Evolutionary conservation across 2,329 filamentous ascomycete genomes (phyloP), one percentile per base, ranked within the genome.

Genomic region (Colletotrichum abscissum): DNA sequence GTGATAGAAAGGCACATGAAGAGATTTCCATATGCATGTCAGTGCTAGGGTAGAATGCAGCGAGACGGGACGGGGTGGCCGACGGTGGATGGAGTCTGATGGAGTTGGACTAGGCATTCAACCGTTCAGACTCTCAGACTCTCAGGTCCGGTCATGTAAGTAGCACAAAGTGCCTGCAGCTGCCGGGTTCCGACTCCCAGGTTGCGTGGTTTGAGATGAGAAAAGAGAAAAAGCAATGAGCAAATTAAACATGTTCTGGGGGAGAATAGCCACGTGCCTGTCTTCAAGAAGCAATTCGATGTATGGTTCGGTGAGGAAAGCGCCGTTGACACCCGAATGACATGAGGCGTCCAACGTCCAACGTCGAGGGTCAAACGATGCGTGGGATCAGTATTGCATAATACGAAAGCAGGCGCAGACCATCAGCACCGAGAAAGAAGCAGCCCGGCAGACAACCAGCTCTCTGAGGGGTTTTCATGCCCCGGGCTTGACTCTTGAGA

Each of bases 201-300:
- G 24, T 67, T 67, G 42, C 42, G 26, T 26, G 52, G 52, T 35
- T 54, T 46, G 46, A 63, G n/a, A 54, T 33, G 19, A 42, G 24
- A 55, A 59, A 58, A 52, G 54, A 42, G 28, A 54, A 30, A 26
- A n/a, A 30, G 11, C 14, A 28, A 33, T 14, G 38, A 22, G 28
- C 3, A 22, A 46, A 35, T 38, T 28, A 59, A 22, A 42, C 55
- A 24, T 57, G 63, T 42, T 57, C 28, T 19, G 46, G 56, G 24
- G 58, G 35, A 16, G 22, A 16, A 46, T 30, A 26, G 30, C 49
- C 69, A 71, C 57, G 69, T 71, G 69, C 69, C 42, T 33, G 9
- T 22, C 30, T 57, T 33, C 42, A 65, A 62, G 57, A 67, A 62
- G 63, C 49, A 49, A 63, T 54, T 26, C 46, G n/a, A 35, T 35